phyloP scores from a whole-genome alignment of 2,329 filamentous ascomycete species.

The Aureobasidium melanogenum region DNA sequence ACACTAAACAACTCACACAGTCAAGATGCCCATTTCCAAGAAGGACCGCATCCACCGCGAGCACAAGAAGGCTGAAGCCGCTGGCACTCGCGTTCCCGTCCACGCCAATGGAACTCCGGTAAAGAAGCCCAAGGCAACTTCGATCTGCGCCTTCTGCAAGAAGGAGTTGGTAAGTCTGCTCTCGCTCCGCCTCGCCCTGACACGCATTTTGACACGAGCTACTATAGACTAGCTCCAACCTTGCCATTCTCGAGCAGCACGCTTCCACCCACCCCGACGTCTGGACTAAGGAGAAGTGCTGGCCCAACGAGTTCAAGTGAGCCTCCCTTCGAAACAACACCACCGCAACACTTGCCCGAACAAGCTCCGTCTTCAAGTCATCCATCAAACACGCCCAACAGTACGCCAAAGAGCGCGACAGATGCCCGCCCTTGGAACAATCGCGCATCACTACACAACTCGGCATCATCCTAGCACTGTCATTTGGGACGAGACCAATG shows the following conservation, averaged over 20 bases:
- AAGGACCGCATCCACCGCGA: constrained; percentile 45
- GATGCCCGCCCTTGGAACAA: neutral
- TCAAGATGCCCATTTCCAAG: constrained; percentile 41
- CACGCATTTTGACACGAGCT: neutral
- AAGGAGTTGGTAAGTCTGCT: constrained; percentile 20
- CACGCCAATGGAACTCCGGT: constrained; percentile 48
- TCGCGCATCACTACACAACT: neutral
- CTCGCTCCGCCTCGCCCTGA: no score
- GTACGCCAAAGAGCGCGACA: neutral
- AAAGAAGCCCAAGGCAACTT: constrained; percentile 45
- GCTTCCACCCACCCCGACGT: constrained; percentile 43
- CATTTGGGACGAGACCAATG: neutral
- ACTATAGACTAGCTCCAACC: constrained; percentile 39
- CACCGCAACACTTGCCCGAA: neutral
- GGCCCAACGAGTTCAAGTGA: constrained; percentile 40
- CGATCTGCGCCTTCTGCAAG: constrained; percentile 27
- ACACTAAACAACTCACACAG: neutral
- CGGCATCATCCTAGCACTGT: neutral
- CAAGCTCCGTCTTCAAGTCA: neutral
- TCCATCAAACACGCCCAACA: neutral
- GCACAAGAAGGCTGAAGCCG: constrained; percentile 47
- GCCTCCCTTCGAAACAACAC: neutral
- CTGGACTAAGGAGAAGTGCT: constrained; percentile 53
- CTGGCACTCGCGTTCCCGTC: constrained; percentile 45
- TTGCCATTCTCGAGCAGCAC: constrained; percentile 44